Evolutionary conservation across 2,329 filamentous ascomycete species (phyloP).

Genomic region (Diplodia mutila): DNA sequence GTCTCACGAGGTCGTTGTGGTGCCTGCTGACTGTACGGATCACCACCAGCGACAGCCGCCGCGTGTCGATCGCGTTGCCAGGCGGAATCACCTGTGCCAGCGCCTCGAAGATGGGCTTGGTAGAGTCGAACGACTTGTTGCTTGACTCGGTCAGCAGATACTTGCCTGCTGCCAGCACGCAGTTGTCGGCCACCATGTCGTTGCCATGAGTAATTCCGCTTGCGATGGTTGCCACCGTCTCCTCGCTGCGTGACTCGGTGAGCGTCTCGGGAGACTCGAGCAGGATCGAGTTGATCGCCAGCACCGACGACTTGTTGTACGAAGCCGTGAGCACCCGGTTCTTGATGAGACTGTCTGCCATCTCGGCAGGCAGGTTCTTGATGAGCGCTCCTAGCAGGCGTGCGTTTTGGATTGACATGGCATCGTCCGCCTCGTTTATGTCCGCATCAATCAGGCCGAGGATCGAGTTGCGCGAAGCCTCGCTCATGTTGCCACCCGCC

Average conservation of each 20-base stretch:
- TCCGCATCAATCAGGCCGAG: slow-evolving; percentile 87
- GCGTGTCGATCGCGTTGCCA: slow-evolving; percentile 78
- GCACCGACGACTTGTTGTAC: slow-evolving; percentile 75
- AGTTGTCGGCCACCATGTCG: slow-evolving; percentile 83
- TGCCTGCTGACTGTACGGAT: slow-evolving; percentile 81
- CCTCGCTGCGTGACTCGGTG: slow-evolving; percentile 69
- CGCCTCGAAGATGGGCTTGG: slow-evolving; percentile 78
- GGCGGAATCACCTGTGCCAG: slow-evolving; percentile 76
- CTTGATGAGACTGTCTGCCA: slow-evolving; percentile 63
- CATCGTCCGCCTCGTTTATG: slow-evolving; percentile 70
- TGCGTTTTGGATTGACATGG: slow-evolving; percentile 87
- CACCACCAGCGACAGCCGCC: slow-evolving; percentile 83
- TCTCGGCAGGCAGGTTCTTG: slow-evolving; percentile 78
- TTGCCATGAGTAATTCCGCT: slow-evolving; percentile 75
- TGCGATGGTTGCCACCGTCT: slow-evolving; percentile 75
- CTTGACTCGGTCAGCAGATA: slow-evolving; percentile 72
- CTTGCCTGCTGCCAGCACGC: slow-evolving; percentile 87
- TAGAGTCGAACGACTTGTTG: slow-evolving; percentile 72
- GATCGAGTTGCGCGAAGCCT: slow-evolving; percentile 83
- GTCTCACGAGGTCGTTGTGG: slow-evolving; percentile 77
- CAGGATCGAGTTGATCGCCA: slow-evolving; percentile 87
- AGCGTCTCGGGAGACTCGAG: slow-evolving; percentile 76
- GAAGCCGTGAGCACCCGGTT: slow-evolving; percentile 78
- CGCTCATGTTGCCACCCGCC: slow-evolving; percentile 92
- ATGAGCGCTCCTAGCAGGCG: slow-evolving; percentile 87